A percentile compares a stretch with the other conserved stretches of the same genome.
phyloP scores from a whole-genome alignment of 108 stramenopile species.

The Epithemia pelagica region DNA sequence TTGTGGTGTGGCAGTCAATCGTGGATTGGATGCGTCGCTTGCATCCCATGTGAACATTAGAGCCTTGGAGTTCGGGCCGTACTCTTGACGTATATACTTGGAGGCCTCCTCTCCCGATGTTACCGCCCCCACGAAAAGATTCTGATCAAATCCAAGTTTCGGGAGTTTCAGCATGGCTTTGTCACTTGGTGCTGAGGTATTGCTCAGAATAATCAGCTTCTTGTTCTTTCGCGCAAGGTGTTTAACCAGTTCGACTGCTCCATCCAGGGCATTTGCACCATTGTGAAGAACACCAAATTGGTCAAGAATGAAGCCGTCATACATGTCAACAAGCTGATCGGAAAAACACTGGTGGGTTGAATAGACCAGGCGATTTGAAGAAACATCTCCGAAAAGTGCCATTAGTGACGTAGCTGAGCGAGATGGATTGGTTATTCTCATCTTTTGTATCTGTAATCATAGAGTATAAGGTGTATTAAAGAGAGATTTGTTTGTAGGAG shows the following conservation, averaged over 20 bases:
- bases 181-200: conserved; percentile 57
- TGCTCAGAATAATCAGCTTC: conserved; percentile 81
- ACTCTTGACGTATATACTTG: conserved; percentile 34
- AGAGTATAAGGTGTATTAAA: too few species aligned
- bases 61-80: conserved; percentile 33
- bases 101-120: conserved; percentile 73
- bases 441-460: not conserved
- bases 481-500: too few species aligned
- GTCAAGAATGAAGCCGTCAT: conserved; percentile 87
- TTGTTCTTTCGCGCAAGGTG: conserved; percentile 21
- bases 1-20: conserved; percentile 32
- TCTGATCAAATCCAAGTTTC: conserved; percentile 57
- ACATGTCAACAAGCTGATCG: conserved; percentile 24
- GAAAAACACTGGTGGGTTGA: not conserved
- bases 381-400: not conserved
- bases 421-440: not conserved
- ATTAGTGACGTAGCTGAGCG: not conserved
- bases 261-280: conserved; percentile 52
- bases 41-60: conserved; percentile 59
- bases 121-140: conserved; percentile 66
- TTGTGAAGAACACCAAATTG: conserved; percentile 92
- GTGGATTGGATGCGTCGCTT: conserved; percentile 16
- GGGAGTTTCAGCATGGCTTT: conserved; percentile 47
- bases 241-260: conserved; percentile 55
- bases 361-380: not conserved